Evolutionary conservation across 1,284 basidiomycete species (phyloP).

Genomic region (Trichosporon asahii): DNA sequence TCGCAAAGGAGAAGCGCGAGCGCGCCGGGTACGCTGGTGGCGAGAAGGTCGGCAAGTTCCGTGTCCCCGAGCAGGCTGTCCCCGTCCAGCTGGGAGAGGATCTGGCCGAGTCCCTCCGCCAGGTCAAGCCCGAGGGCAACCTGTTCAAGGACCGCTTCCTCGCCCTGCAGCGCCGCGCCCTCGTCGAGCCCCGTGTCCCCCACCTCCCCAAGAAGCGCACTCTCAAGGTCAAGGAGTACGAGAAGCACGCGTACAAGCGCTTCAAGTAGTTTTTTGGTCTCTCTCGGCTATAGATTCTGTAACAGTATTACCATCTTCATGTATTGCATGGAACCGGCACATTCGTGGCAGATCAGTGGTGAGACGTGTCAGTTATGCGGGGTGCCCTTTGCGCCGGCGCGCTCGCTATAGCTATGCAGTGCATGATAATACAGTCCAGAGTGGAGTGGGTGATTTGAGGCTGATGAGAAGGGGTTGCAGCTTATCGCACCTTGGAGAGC

Average conservation of each 20-base stretch:
- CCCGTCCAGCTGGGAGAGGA: conserved; percentile 91
- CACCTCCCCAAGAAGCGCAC: conserved; percentile 67
- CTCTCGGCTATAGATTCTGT: conserved; percentile 3
- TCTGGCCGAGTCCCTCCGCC: conserved; percentile 77
- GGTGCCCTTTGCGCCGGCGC: background rate
- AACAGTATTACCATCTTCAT: conserved; percentile 9
- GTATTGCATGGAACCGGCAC: background rate
- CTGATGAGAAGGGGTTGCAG: background rate
- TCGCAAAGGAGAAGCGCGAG: conserved; percentile 62
- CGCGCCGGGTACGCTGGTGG: conserved; percentile 56
- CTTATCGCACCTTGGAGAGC: conserved; percentile 15
- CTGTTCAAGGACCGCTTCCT: conserved; percentile 85
- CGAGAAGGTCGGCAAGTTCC: conserved; percentile 70
- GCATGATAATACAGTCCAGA: conserved; percentile 8
- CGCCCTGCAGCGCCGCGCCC: conserved; percentile 52
- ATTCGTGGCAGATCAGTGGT: background rate
- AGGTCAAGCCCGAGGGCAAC: conserved; percentile 89
- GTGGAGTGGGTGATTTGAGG: background rate
- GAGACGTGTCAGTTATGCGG: background rate
- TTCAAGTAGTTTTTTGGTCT: conserved; percentile 55
- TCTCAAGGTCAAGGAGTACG: conserved; percentile 67
- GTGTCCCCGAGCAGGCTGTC: conserved; percentile 65
- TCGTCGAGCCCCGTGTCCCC: conserved; percentile 56
- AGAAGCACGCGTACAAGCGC: conserved; percentile 83
- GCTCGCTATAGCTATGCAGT: background rate